These are phyloP conservation scores for Forsythia suspensa DNA, from an alignment of 257 asterid genomes.

Conservation along the genomic window DNA sequence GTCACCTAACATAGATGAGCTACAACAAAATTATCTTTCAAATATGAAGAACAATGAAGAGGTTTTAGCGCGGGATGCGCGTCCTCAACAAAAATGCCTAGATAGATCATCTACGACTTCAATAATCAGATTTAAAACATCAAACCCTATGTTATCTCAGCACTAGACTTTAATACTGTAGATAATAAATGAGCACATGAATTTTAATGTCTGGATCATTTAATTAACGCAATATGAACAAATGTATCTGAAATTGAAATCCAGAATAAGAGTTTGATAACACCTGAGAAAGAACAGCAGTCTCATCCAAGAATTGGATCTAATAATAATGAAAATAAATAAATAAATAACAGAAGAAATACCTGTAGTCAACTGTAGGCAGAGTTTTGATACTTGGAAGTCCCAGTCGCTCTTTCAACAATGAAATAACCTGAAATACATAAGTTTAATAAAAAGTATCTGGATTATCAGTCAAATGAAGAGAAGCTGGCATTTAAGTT, in stretches of 20 bases:
- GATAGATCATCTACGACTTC: slow-evolving; percentile 16
- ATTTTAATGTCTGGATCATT: slow-evolving; percentile 10
- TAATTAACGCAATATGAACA: slow-evolving; percentile 13
- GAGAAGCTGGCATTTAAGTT: background rate
- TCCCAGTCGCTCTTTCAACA: slow-evolving; percentile 84
- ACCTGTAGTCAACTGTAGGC: slow-evolving; percentile 88
- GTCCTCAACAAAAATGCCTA: background rate
- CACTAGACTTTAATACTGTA: background rate
- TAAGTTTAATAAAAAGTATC: slow-evolving; percentile 31
- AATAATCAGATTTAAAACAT: background rate
- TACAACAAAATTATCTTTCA: slow-evolving; percentile 9
- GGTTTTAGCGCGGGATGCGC: slow-evolving; percentile 15
- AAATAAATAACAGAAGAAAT: slow-evolving; percentile 15
- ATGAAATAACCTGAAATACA: slow-evolving; percentile 63
- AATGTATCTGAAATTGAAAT: background rate
- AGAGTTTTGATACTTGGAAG: slow-evolving; percentile 62
- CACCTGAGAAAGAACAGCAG: slow-evolving; percentile 1
- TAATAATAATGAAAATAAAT: background rate
- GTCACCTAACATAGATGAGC: slow-evolving; percentile 10
- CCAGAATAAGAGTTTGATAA: slow-evolving; percentile 7
- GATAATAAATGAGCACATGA: slow-evolving; percentile 15
- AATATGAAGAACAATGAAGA: slow-evolving; percentile 13
- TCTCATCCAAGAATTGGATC: slow-evolving; percentile 16
- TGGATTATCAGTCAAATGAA: slow-evolving; percentile 25
- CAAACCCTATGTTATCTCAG: background rate